Evolutionary conservation across 2,329 filamentous ascomycete species (phyloP).

Genomic region (Furcasterigmium furcatum): DNA sequence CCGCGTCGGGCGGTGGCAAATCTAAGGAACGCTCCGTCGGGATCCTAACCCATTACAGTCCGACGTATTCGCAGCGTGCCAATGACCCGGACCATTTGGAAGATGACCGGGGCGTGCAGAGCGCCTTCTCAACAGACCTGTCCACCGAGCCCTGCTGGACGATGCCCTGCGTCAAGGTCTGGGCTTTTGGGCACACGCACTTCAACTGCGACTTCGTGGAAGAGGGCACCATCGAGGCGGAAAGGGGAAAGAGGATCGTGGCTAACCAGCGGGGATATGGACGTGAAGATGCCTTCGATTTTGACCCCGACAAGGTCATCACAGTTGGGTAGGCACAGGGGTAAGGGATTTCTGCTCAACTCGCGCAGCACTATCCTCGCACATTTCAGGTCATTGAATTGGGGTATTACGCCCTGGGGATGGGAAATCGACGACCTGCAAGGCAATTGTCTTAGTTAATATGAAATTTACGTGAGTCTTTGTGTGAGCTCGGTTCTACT

Average conservation of each 20-base stretch:
- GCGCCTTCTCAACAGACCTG: conserved; percentile 37
- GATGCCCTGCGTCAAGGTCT: conserved; percentile 30
- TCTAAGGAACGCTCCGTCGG: not conserved
- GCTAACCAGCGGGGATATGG: not conserved
- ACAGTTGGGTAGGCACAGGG: not conserved
- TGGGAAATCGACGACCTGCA: too few relatives aligned
- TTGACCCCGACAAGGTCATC: not conserved
- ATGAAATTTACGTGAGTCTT: too few relatives aligned
- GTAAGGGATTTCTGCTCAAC: not conserved
- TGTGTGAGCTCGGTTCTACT: too few relatives aligned
- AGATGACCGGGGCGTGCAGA: conserved; percentile 1
- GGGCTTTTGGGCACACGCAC: conserved; percentile 49
- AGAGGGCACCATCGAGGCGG: not conserved
- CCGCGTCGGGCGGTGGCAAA: too few relatives aligned
- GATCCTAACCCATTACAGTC: conserved; percentile 19
- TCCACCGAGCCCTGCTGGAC: conserved; percentile 28
- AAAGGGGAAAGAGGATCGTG: not conserved
- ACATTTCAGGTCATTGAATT: too few relatives aligned
- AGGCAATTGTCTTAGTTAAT: too few relatives aligned
- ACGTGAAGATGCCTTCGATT: not conserved
- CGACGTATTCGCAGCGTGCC: conserved; percentile 12
- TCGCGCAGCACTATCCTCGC: too few relatives aligned
- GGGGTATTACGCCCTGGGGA: too few relatives aligned
- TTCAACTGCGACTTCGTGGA: conserved; percentile 36
- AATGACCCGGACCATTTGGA: conserved; percentile 11